A percentile compares a stretch with the other conserved stretches of the same genome.
Conservation (phyloP, 1,284 basidiomycete genomes). For the Ustilago shanxiensis region DNA sequence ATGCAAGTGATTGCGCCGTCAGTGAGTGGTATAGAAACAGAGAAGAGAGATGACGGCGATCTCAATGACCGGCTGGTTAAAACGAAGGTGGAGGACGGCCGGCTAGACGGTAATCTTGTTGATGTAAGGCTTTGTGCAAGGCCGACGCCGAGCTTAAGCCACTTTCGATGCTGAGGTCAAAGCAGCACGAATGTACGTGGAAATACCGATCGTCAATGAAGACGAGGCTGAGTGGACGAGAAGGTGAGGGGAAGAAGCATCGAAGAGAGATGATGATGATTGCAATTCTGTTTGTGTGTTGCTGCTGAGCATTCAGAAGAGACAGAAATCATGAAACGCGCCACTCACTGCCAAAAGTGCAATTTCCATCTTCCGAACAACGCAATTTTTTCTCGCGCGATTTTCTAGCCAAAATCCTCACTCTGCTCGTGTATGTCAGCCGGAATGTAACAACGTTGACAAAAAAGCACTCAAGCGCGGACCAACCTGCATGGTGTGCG, state of each 20-base stretch:
- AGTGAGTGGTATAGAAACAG: neutral
- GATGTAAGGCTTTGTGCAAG: too few relatives aligned
- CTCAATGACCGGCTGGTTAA: too few relatives aligned
- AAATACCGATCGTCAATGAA: neutral
- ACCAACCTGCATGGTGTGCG: slow-evolving; percentile 19
- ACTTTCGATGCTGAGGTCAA: neutral
- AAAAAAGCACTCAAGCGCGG: slow-evolving; percentile 1
- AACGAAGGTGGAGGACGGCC: neutral
- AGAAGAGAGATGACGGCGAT: neutral
- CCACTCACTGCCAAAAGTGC: slow-evolving; percentile 19
- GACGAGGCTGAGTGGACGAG: slow-evolving; percentile 9
- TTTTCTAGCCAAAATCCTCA: neutral
- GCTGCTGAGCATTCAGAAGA: slow-evolving; percentile 13
- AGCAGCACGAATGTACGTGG: neutral
- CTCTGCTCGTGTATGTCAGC: neutral
- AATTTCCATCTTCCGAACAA: slow-evolving; percentile 41
- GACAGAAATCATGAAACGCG: neutral
- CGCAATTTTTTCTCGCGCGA: slow-evolving; percentile 16
- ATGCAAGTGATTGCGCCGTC: neutral
- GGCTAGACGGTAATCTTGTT: too few relatives aligned
- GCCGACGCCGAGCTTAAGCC: too few relatives aligned
- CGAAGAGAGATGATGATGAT: slow-evolving; percentile 4
- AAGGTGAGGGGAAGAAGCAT: neutral
- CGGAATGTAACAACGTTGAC: slow-evolving; percentile 10
- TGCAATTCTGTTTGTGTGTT: neutral